Evolutionary conservation across 2,329 filamentous ascomycete species (phyloP).

Genomic region (Neobulgaria alba): DNA sequence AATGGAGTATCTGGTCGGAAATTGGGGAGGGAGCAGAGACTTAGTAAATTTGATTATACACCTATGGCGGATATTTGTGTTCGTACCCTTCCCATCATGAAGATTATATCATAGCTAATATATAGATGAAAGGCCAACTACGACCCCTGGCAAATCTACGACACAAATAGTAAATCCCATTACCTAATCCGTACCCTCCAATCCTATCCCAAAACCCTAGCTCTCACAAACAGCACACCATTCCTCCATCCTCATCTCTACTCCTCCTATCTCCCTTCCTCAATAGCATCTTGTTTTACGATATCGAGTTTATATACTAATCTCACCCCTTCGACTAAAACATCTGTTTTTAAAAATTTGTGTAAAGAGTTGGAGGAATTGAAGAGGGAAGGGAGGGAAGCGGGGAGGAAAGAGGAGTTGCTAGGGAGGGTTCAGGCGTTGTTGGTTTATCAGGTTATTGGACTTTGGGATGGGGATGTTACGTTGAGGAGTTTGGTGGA

Average conservation of each 20-base stretch:
- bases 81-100: conserved; percentile 4
- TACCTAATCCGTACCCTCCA: conserved; percentile 24
- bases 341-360: conserved; percentile 26
- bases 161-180: conserved; percentile 22
- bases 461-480: conserved; percentile 31
- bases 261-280: conserved; percentile 20
- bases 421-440: conserved; percentile 21
- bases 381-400: conserved; percentile 5
- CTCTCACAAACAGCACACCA: conserved; percentile 23
- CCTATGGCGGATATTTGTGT: conserved; percentile 21
- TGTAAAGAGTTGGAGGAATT: conserved; percentile 22
- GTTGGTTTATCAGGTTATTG: conserved; percentile 29
- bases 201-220: conserved; percentile 22
- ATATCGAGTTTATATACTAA: conserved; percentile 26
- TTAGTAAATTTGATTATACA: conserved; percentile 12
- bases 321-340: conserved; percentile 23
- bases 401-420: conserved; percentile 21
- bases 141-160: conserved; percentile 26
- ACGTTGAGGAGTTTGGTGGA: conserved; percentile 29
- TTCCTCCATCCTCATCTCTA: conserved; percentile 29
- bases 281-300: conserved; percentile 28
- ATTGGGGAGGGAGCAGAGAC: conserved; percentile 6
- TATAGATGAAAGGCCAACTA: conserved; percentile 13
- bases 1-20: conserved; percentile 2
- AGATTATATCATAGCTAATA: conserved; percentile 10